Conservation (phyloP, 768 basidiomycete species). For the Amanita muscaria region DNA sequence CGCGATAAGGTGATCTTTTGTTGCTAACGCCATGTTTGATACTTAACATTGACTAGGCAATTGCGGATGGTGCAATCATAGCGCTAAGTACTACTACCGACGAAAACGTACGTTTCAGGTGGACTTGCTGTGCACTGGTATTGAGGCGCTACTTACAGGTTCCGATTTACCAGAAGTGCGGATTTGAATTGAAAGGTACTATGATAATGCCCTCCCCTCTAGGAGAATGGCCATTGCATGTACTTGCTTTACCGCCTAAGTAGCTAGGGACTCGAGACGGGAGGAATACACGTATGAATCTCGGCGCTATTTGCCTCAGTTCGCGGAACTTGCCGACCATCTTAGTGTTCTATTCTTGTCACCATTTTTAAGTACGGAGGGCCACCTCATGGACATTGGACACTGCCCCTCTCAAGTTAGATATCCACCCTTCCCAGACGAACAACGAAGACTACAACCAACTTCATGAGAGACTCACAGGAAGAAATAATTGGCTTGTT, state of each 20-base stretch:
- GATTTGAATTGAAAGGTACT: slow-evolving; percentile 14
- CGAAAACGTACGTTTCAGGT: slow-evolving; percentile 14
- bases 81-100: slow-evolving; percentile 16
- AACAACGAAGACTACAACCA: no score
- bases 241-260: slow-evolving; percentile 15
- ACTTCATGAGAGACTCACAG: background rate
- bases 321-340: background rate
- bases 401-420: no score
- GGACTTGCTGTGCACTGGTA: background rate
- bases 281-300: background rate
- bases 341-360: no score
- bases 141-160: slow-evolving; percentile 13
- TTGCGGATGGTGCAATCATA: slow-evolving; percentile 10
- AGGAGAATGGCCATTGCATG: slow-evolving; percentile 20
- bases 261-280: background rate
- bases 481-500: background rate
- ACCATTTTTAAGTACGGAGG: no score
- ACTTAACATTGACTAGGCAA: slow-evolving; percentile 13
- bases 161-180: slow-evolving; percentile 14
- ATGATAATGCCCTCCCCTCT: slow-evolving; percentile 18
- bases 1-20: slow-evolving; percentile 17
- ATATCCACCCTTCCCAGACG: no score
- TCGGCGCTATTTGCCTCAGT: background rate
- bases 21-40: no score
- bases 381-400: no score